Base-by-base conservation (phyloP, 2,329 filamentous ascomycete species). In the Leptographium procerum region DNA sequence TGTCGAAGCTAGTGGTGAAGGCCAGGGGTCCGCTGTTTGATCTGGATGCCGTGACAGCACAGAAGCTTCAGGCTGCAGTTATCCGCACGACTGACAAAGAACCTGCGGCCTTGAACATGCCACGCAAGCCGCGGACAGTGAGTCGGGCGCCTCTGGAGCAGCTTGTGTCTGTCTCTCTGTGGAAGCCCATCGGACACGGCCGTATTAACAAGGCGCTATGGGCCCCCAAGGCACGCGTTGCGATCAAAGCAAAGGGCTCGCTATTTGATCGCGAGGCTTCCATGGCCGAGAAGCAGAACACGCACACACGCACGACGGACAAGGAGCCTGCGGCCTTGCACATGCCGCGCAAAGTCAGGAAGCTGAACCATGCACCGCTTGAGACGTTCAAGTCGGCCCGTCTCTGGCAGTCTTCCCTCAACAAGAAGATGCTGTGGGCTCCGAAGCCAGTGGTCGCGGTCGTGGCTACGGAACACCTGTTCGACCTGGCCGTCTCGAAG, bases 21-120 rank as follows among this genome's bases (percentile, higher is more conserved):
- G 19, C 43, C 26, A 52, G 51, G 57, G 13, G 33, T 19, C 40
- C 11, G 5, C 40, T 58, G 7, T 58, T 58, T 19, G 52, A 55
- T n/a, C 29, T 14, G 19, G 57, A 58, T 7, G 36, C 24, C 13
- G 56, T 40, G 13, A 29, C 36, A 16, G 36, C 36, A 3, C 34
- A 24, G 36, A 47, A 50, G 22, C n/a, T 47, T 14, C 47, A 16
- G 31, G 47, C 48, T 10, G 3, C n/a, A n/a, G n/a, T 31, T 14
- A 24, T 52, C n/a, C 56, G 50, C 16, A 57, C 56, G 5, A 54
- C 51, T 1, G 57, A 58, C 16, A 56, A 53, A n/a, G 58, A 61
- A 31, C 60, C 61, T 10, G 63, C 68, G 47, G 71, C 69, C 28
- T 62, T 68, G 40, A 50, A 60, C 45, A 67, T 69, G 62, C 56